Evolutionary conservation across 2,329 filamentous ascomycete species (phyloP), one percentile per base, ranked within the genome.

Genomic region (Xylariales sp.): DNA sequence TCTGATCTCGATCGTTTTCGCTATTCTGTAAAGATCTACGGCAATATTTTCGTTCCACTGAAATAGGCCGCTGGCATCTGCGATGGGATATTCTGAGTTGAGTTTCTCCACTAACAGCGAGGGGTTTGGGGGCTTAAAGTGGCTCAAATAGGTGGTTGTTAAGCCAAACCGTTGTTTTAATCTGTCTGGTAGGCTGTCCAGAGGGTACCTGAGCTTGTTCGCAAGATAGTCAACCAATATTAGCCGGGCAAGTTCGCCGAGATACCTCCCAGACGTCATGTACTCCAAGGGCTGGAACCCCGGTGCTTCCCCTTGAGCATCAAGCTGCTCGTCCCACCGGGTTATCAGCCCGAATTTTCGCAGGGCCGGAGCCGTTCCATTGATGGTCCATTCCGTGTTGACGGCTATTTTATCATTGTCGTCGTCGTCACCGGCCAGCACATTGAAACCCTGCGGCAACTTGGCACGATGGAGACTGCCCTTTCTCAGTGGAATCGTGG

Each of bases 351-450:
- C 66, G 15, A 81, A 63, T 17, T 81, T 70, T 17, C 72, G 67
- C 38, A 91, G 64, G 1, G 86, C 83, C 6, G 72, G 67, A n/a
- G 79, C 80, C 3, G 85, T 79, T 6, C 86, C 86, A 18, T 81
- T 82, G 50, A 93, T 88, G 36, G 83, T 86, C 83, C 85, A 90
- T 61, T 93, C 87, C 0, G 87, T 91, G 54, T 91, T 91, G 45
- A 91, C 79, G 5, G 87, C 77, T 12, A 89, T 81, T 47, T 78
- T 81, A n/a, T 75, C 65, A 6, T 83, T 70, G 11, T 68, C 62
- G 2, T 67, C 47, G 16, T 45, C 49, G 44, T 67, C 63, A 7
- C 61, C 70, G 13, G 69, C 68, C 24, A 77, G 61, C 6, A 70
- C 60, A 42, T 66, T 67, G 31, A 78, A 62, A 29, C 62, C 68